Conservation (phyloP, 2,329 filamentous ascomycete genomes). For the Colletotrichum godetiae region DNA sequence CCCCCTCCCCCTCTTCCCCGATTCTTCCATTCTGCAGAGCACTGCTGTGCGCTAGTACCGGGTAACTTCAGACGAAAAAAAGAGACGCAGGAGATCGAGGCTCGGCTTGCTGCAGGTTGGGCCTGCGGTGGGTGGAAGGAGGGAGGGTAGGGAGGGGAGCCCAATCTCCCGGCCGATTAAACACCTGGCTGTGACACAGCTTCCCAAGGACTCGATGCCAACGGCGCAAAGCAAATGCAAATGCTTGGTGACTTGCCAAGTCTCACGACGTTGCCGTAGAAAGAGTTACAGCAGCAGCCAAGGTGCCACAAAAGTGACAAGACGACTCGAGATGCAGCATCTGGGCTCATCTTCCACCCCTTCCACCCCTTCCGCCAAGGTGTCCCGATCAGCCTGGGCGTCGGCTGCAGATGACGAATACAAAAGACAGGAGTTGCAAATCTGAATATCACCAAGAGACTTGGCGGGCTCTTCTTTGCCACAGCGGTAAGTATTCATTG, state of each 20-base stretch:
- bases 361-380: constrained; percentile 10
- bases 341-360: neutral
- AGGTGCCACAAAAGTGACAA: neutral
- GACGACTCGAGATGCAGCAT: constrained; percentile 9
- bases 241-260: constrained; percentile 6
- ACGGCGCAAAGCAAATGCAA: neutral
- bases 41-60: neutral
- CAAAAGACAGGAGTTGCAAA: neutral
- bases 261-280: neutral
- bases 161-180: constrained; percentile 27
- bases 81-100: constrained; percentile 18
- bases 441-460: neutral
- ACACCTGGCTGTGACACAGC: neutral
- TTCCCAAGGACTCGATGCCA: neutral
- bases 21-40: neutral
- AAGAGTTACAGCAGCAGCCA: neutral
- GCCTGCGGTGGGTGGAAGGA: constrained; percentile 22
- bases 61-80: constrained; percentile 28
- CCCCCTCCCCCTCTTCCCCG: neutral
- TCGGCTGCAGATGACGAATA: constrained; percentile 26
- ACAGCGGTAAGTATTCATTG: neutral
- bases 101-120: constrained; percentile 26
- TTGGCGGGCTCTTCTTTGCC: neutral
- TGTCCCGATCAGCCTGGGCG: constrained; percentile 27
- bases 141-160: constrained; percentile 6